These are phyloP conservation scores for Alternaria triticina DNA, from an alignment of 2,329 filamentous ascomycete genomes.

Conservation along the genomic window DNA sequence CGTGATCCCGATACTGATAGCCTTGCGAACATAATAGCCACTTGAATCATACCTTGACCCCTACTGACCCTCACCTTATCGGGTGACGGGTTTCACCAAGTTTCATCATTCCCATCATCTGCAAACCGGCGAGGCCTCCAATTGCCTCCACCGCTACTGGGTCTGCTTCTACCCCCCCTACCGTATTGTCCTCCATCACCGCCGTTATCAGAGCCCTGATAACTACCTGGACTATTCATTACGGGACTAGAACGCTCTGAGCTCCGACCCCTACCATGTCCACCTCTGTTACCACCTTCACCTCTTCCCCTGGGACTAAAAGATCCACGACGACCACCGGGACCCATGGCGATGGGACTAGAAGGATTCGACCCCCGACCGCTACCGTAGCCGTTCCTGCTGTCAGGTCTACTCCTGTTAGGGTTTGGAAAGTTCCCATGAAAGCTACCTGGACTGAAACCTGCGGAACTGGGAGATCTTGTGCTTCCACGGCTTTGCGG, in stretches of 20 bases:
- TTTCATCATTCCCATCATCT: neutral
- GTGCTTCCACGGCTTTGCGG: neutral
- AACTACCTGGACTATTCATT: neutral
- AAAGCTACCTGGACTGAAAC: neutral
- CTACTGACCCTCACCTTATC: too few species aligned
- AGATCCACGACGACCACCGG: neutral
- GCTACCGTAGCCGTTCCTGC: neutral
- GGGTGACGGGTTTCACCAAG: too few species aligned
- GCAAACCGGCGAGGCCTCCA: neutral
- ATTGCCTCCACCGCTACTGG: neutral
- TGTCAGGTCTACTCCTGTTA: neutral
- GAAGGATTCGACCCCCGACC: neutral
- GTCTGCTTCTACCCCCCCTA: neutral
- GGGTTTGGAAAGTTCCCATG: neutral
- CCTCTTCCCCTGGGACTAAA: neutral
- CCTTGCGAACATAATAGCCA: neutral
- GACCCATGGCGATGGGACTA: neutral
- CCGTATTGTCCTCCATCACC: neutral
- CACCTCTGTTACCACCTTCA: neutral
- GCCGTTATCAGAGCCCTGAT: neutral
- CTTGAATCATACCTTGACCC: too few species aligned
- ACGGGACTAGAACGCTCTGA: neutral
- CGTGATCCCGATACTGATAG: fast-evolving
- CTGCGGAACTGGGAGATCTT: neutral
- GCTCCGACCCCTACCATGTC: neutral